A percentile compares a stretch with the other conserved stretches of the same genome.
phyloP scores from a whole-genome alignment of 495 filamentous ascomycete species.

The Penicillium canariense region DNA sequence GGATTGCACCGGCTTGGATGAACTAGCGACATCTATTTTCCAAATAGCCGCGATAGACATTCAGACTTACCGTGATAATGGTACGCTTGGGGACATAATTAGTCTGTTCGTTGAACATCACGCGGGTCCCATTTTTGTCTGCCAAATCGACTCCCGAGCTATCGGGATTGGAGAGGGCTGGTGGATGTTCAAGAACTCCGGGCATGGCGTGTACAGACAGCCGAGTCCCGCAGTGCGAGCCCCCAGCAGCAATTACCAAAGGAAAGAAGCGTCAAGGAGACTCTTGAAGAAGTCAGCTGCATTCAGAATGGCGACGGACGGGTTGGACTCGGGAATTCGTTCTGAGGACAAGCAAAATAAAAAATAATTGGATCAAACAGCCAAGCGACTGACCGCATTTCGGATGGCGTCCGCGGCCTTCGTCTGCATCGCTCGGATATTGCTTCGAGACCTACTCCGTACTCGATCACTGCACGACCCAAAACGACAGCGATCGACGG shows the following conservation, averaged over 20 bases:
- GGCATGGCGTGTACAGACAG: slow-evolving; percentile 9
- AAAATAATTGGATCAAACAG: background rate
- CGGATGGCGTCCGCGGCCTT: background rate
- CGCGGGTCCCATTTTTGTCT: slow-evolving; percentile 16
- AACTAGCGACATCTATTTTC: background rate
- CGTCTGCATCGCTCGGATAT: background rate
- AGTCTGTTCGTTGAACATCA: slow-evolving; percentile 53
- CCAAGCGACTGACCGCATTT: slow-evolving; percentile 1
- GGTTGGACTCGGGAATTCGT: background rate
- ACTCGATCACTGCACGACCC: background rate
- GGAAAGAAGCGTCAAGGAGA: background rate
- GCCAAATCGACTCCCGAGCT: slow-evolving; percentile 1
- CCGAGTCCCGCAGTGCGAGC: background rate
- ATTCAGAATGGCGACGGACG: background rate
- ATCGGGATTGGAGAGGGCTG: slow-evolving; percentile 5
- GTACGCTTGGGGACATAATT: slow-evolving; percentile 52
- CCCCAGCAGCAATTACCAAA: background rate
- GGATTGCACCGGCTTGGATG: background rate
- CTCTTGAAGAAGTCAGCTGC: background rate
- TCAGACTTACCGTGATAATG: slow-evolving; percentile 45
- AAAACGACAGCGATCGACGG: slow-evolving; percentile 11
- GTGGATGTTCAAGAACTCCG: slow-evolving; percentile 13
- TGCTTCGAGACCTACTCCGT: background rate
- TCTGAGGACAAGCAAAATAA: background rate
- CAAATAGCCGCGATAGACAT: background rate